Evolutionary conservation across 2,329 filamentous ascomycete genomes (phyloP).

Genomic region (Leptodontidium sp.): DNA sequence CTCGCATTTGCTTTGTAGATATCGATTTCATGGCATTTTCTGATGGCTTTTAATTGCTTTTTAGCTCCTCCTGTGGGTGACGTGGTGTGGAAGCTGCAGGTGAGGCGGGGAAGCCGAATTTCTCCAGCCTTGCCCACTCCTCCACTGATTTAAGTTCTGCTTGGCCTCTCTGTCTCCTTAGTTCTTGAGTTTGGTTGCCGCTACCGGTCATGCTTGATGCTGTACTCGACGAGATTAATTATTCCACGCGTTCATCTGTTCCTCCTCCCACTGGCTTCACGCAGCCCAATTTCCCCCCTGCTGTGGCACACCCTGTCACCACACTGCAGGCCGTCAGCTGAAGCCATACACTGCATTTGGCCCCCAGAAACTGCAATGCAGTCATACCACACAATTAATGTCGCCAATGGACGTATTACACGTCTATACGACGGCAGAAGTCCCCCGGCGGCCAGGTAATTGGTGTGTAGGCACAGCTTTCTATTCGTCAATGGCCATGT

Average conservation of each 20-base stretch:
- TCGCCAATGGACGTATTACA: conserved; percentile 17
- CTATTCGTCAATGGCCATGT: conserved; percentile 14
- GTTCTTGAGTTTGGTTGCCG: not conserved
- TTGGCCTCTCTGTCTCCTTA: not conserved
- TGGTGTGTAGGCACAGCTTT: not conserved
- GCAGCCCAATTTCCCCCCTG: not conserved
- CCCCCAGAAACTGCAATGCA: conserved; percentile 3
- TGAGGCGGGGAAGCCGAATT: conserved; percentile 2
- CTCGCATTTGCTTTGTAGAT: no score
- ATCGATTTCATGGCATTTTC: not conserved
- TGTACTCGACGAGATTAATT: not conserved
- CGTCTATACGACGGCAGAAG: not conserved
- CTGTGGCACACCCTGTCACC: conserved; percentile 1
- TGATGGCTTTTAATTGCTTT: not conserved
- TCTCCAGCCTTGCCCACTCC: not conserved
- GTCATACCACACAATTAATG: not conserved
- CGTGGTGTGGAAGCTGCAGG: not conserved
- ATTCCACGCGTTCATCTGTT: not conserved
- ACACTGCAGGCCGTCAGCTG: not conserved
- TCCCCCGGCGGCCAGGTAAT: not conserved
- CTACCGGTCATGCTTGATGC: not conserved
- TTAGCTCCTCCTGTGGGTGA: conserved; percentile 7
- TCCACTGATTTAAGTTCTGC: no score
- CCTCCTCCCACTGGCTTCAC: not conserved
- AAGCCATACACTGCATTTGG: conserved; percentile 3